Evolutionary conservation across 2,329 filamentous ascomycete genomes (phyloP).

Genomic region (Cryphonectria parasitica): DNA sequence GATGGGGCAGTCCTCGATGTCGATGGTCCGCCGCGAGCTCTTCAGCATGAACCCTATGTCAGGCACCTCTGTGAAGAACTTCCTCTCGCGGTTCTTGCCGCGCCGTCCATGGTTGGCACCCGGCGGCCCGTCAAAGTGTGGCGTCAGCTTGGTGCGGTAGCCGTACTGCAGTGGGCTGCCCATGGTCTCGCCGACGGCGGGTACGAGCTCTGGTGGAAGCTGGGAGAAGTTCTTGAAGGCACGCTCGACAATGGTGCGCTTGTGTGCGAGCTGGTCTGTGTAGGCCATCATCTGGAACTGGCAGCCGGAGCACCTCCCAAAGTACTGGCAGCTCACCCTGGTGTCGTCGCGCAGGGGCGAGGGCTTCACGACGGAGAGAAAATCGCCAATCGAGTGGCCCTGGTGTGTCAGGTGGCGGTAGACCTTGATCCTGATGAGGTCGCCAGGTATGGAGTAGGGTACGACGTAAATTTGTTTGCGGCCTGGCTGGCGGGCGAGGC

Average conservation of each 20-base stretch:
- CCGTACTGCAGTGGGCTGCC: slow-evolving; percentile 88
- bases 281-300: slow-evolving; percentile 98
- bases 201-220: slow-evolving; percentile 74
- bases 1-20: slow-evolving; percentile 97
- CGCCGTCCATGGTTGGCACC: slow-evolving; percentile 53
- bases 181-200: slow-evolving; percentile 80
- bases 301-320: slow-evolving; percentile 84
- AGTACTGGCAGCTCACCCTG: slow-evolving; percentile 83
- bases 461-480: slow-evolving; percentile 78
- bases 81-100: slow-evolving; percentile 53
- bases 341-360: slow-evolving; percentile 77
- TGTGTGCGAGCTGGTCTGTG: slow-evolving; percentile 80
- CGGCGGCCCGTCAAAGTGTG: slow-evolving; percentile 86
- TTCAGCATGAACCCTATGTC: slow-evolving; percentile 91
- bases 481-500: slow-evolving; percentile 73
- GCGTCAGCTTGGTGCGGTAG: slow-evolving; percentile 95
- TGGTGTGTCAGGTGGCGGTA: slow-evolving; percentile 69
- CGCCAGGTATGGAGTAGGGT: slow-evolving; percentile 86
- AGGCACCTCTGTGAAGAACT: slow-evolving; percentile 65
- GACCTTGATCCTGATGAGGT: slow-evolving; percentile 77
- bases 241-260: slow-evolving; percentile 84
- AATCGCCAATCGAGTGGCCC: slow-evolving; percentile 78
- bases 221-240: slow-evolving; percentile 91
- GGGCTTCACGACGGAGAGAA: slow-evolving; percentile 74
- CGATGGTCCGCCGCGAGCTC: slow-evolving; percentile 76